These are phyloP conservation scores for Sporisorium graminicola DNA, from an alignment of 1,284 basidiomycete species.

Conservation along the genomic window DNA sequence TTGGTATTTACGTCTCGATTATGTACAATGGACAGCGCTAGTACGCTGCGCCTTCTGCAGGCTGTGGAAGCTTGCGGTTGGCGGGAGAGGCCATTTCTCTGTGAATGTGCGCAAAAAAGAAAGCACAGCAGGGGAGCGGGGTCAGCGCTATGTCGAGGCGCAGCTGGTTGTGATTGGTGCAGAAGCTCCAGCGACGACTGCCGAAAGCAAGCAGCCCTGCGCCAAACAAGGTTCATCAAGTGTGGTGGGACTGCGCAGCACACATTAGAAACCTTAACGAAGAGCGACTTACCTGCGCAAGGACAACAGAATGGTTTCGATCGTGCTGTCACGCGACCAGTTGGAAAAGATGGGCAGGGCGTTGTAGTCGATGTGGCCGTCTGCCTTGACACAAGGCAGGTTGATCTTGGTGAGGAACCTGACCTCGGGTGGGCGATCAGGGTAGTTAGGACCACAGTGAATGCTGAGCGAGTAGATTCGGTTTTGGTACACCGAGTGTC, in stretches of 20 bases:
- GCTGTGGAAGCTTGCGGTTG: constrained; percentile 95
- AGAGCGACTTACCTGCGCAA: constrained; percentile 61
- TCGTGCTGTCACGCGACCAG: constrained; percentile 66
- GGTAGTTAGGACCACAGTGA: constrained; percentile 84
- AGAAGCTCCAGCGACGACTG: neutral
- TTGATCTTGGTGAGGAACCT: constrained; percentile 91
- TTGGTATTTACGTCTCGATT: constrained; percentile 19
- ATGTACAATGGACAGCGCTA: constrained; percentile 29
- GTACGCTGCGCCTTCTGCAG: constrained; percentile 80
- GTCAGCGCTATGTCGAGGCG: constrained; percentile 1
- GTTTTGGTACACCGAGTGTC: constrained; percentile 94
- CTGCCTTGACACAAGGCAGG: constrained; percentile 87
- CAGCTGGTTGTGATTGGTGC: neutral
- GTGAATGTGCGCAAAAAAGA: constrained; percentile 8
- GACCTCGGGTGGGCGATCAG: constrained; percentile 82
- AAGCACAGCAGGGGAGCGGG: neutral
- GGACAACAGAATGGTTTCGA: constrained; percentile 67
- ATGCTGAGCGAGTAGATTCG: constrained; percentile 97
- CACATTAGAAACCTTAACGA: neutral
- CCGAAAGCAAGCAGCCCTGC: constrained; percentile 4
- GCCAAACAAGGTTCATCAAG: constrained; percentile 11
- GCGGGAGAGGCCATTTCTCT: constrained; percentile 94
- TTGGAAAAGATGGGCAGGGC: constrained; percentile 59
- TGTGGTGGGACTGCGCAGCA: constrained; percentile 15
- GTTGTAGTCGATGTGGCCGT: constrained; percentile 75